Evolutionary conservation across 108 stramenopile genomes (phyloP).

Genomic region (Nitzschia putrida): DNA sequence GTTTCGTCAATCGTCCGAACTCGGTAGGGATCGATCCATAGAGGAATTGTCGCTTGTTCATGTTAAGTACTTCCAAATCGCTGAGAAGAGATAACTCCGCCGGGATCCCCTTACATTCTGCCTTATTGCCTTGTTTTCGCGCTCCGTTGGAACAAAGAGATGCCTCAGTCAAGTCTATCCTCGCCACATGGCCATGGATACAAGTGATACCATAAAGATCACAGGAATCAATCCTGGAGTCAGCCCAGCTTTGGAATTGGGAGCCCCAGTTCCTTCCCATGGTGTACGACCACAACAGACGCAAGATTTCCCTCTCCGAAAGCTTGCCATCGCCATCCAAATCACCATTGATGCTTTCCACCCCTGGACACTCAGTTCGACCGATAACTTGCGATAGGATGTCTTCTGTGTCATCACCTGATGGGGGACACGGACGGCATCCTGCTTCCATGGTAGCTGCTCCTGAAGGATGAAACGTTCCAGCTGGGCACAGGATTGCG

Average conservation of each 20-base stretch:
- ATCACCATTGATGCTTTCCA: conserved; percentile 50
- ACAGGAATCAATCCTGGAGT: conserved; percentile 38
- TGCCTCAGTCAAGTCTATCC: conserved; percentile 50
- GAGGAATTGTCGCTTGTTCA: conserved; percentile 38
- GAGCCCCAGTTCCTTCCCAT: conserved; percentile 56
- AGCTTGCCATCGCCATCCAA: conserved; percentile 60
- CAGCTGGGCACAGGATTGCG: conserved; percentile 61
- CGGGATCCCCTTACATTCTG: conserved; percentile 48
- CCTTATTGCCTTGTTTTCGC: conserved; percentile 18
- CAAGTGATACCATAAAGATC: conserved; percentile 59
- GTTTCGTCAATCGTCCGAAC: conserved; percentile 50
- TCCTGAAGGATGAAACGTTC: conserved; percentile 63
- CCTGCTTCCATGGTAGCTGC: conserved; percentile 41
- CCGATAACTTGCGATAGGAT: conserved; percentile 35
- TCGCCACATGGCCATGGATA: conserved; percentile 34
- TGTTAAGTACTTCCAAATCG: conserved; percentile 29
- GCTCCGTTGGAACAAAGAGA: conserved; percentile 41
- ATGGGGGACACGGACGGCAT: conserved; percentile 43
- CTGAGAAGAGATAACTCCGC: conserved; percentile 37
- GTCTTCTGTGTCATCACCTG: conserved; percentile 27
- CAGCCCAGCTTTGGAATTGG: conserved; percentile 49
- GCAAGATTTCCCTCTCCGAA: conserved; percentile 54
- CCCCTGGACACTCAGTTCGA: conserved; percentile 38
- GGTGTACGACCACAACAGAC: conserved; percentile 47
- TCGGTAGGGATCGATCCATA: conserved; percentile 55